These are phyloP conservation scores for Penicillium turbatum DNA, from an alignment of 495 filamentous ascomycete genomes.

Conservation along the genomic window DNA sequence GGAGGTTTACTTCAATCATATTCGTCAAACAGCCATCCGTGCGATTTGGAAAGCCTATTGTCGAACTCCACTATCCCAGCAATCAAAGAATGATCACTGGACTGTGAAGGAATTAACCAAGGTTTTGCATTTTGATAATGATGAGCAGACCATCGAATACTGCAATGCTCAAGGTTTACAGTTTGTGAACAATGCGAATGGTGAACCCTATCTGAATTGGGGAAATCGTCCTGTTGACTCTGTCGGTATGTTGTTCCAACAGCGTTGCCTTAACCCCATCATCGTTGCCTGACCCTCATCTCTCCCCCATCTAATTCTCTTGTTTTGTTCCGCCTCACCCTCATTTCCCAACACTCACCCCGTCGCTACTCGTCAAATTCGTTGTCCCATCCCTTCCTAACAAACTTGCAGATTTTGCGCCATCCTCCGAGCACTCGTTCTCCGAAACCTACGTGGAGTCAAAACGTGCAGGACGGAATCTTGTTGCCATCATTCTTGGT, in stretches of 20 bases:
- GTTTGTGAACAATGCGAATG: conserved; percentile 50
- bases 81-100: conserved; percentile 71
- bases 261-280: no score
- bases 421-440: conserved; percentile 47
- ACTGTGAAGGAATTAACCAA: conserved; percentile 61
- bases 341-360: background rate
- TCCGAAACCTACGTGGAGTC: conserved; percentile 48
- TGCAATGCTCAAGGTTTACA: conserved; percentile 63
- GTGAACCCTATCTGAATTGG: conserved; percentile 52
- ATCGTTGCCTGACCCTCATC: no score
- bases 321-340: background rate
- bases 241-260: conserved; percentile 32
- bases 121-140: conserved; percentile 68
- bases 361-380: background rate
- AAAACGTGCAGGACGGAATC: conserved; percentile 46
- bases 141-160: conserved; percentile 65
- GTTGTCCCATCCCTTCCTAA: background rate
- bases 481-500: conserved; percentile 50
- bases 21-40: conserved; percentile 73
- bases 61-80: conserved; percentile 54
- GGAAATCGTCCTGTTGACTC: conserved; percentile 41
- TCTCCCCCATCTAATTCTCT: background rate
- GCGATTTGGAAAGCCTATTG: conserved; percentile 58
- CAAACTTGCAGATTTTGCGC: conserved; percentile 32
- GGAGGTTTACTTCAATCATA: conserved; percentile 79